Base-by-base conservation (phyloP, 108 stramenopile species). In the Schizochytrium sp. region DNA sequence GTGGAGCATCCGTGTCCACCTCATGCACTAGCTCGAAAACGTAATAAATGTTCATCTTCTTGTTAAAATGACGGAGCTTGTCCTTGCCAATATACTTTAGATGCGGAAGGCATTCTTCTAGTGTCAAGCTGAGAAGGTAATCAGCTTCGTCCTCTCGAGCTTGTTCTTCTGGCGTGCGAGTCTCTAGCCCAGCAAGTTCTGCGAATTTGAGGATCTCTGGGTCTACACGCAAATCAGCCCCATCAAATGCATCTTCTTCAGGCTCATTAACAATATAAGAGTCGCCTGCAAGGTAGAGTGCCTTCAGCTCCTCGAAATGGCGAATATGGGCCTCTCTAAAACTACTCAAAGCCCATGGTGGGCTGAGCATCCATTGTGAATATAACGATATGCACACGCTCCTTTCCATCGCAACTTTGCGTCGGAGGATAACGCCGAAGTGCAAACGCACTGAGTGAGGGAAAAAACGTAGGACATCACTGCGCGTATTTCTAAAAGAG, bases 301-400 rank as follows among this genome's bases (percentile, higher is more conserved):
- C 42, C 64, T 69, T 69, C 42, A 69, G 12, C 10, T 69, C 28
- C 15, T 69, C 64, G 28, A 13, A 69, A 2, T 69, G 64, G 64
- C 64, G 64, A 12, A 69, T 69, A 44, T 69, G 64, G 8, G 64
- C 64, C 28, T 69, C 64, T 38, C 64, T 38, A 69, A 69, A 69
- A 44, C 5, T 44, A 10, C 42, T 44, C 40, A 69, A 44, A 8
- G 64, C 64, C 64, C 10, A 44, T 7, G 64, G 42, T 44, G 64
- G 64, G 64, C 64, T 69, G 42, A 69, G 28, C 64, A 69, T 8
- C 64, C 64, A 69, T 44, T 38, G 44, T 38, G 64, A 69, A 44
- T 28, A 38, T 44, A 69, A 38, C 7, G 15, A 7, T 38, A 69
- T 38, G 12, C 42, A 38, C 42, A 38, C 64, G 10, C 44, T 44